Evolutionary conservation across 1,284 basidiomycete genomes (phyloP), one percentile per base, ranked within the genome.

Genomic region (Moesziomyces parantarcticus): DNA sequence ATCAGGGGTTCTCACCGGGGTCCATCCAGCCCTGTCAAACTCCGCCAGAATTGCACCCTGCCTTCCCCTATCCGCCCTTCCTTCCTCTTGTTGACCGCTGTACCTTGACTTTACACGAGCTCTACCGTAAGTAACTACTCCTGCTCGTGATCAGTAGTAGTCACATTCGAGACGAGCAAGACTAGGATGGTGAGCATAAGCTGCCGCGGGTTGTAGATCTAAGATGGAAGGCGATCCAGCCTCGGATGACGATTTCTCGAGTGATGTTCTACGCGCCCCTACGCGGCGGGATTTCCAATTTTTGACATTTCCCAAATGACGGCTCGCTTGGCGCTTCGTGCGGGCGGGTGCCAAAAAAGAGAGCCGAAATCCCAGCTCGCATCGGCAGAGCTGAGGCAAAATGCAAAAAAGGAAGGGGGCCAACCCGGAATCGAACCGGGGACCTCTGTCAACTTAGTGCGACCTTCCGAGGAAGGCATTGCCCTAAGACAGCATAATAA

Each of bases 401-500:
- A 32, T 16, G 23, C 29, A 61, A 61, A 58, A 54, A 40, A 22
- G 22, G 6, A 34, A 22, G 46, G 68, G 68, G 68, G 68, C 68
- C 62, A 65, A 66, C 68, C 68, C 68, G 68, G 68, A 71, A 71
- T 71, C 68, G 68, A 71, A 71, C 68, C 68, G 68, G 68, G 68
- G 68, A 71, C 68, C 68, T 71, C 68, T 71, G 68, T 71, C 68
- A 71, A 66, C 62, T 66, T 71, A 66, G 62, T 47, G 41, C 44
- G 32, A 50, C 34, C 40, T 23, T 26, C 36, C 18, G 8, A 3
- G 10, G 25, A 36, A 11, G 21, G 36, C 21, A 34, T 50, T 18
- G 50, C 70, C 70, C 70, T 73, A 73, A 73, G 70, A 73, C 70
- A 73, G 70, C 65, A 73, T 73, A 73, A 73, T 73, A 73, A 73